Evolutionary conservation across 106 monocot species (phyloP), one percentile per base, ranked within the genome.

Genomic region (Ottelia alismoides): DNA sequence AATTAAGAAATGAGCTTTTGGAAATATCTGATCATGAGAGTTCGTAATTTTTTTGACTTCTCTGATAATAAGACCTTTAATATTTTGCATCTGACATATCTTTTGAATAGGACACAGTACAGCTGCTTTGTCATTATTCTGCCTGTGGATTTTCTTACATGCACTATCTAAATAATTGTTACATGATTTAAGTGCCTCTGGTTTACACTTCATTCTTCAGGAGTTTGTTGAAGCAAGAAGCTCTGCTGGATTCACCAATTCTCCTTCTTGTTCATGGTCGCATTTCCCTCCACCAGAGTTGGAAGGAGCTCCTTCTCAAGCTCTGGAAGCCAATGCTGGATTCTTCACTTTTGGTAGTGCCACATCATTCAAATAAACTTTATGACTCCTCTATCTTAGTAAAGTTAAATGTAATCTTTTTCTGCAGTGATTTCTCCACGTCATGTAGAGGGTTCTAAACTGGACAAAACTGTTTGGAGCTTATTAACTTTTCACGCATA

Each of bases 401-500:
- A 2, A 1, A 28, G 22, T 65, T 63, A 11, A 51, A 58, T 19
- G 53, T 12, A 25, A 20, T 47, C 28, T 1, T 2, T 54, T 23
- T 60, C 22, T 63, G 57, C 75, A 91, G 90, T 85, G 30, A 81
- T 91, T 50, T 76, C 62, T 27, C 78, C 85, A 28, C 72, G 74
- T 7, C 85, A 85, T 63, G 75, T 78, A 59, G 81, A 91, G 60
- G 81, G 75, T 11, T 51, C 75, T 27, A 91, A 76, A 60, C 35
- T 91, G 20, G 91, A 91, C 53, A 81, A 58, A 67, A 81, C 81
- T 31, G 85, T 84, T 26, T 91, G 90, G 90, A 81, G 72, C 63
- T 63, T 91, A 52, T 81, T 75, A 54, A 85, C 90, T 28, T 91
- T 91, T 73, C 91, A 91, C 71, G 91, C 91, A 18, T 91, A 91